These are phyloP conservation scores for Nicotiana attenuata DNA, from an alignment of 257 asterid genomes.

Conservation along the genomic window DNA sequence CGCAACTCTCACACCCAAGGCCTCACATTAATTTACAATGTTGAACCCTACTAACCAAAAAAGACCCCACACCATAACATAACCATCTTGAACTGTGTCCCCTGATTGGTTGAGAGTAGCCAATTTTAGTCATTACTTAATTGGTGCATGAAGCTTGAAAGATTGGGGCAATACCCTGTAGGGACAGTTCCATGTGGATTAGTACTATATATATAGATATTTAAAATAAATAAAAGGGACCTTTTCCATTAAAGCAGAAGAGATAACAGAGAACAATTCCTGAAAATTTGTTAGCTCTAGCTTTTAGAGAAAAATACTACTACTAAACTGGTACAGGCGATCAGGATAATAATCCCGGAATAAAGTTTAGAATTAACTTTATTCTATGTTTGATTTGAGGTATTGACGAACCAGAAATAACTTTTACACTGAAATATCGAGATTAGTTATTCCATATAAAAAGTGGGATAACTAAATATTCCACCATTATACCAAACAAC, in stretches of 20 bases:
- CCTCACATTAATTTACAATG: background rate
- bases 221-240: background rate
- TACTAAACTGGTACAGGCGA: too few relatives aligned
- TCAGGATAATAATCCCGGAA: fast-evolving
- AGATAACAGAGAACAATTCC: background rate
- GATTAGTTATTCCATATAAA: too few relatives aligned
- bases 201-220: background rate
- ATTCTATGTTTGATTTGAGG: too few relatives aligned
- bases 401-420: too few relatives aligned
- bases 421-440: fast-evolving
- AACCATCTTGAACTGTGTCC: background rate
- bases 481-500: too few relatives aligned
- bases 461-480: too few relatives aligned
- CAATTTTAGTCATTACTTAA: background rate
- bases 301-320: background rate
- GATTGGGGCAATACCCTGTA: background rate
- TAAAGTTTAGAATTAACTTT: too few relatives aligned
- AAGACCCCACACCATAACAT: background rate
- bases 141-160: background rate
- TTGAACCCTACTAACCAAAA: background rate
- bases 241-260: background rate
- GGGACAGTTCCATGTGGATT: background rate
- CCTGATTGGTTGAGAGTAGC: background rate
- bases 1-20: background rate
- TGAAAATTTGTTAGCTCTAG: background rate